Conservation (phyloP, 495 filamentous ascomycete genomes). For the Podospora pseudopauciseta region DNA sequence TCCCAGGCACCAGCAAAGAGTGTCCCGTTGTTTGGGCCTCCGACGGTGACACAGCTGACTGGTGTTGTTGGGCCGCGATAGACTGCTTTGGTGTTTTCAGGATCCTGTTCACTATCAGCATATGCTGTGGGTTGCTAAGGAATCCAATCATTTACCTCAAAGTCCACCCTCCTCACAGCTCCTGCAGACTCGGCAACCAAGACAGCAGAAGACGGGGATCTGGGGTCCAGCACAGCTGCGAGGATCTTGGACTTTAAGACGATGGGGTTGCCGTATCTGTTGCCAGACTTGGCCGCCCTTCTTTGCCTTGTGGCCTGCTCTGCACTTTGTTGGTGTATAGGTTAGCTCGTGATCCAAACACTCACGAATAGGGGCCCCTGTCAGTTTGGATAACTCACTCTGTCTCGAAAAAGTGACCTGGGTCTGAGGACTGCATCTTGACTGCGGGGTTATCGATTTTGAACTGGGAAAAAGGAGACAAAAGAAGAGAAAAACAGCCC, state of each 20-base stretch:
- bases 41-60: conserved; percentile 70
- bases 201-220: conserved; percentile 52
- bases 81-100: conserved; percentile 38
- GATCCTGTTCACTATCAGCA: conserved; percentile 20
- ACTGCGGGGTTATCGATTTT: background rate
- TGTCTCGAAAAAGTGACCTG: conserved; percentile 80
- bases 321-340: conserved; percentile 47
- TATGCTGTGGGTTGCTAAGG: background rate
- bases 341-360: background rate
- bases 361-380: background rate
- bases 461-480: background rate
- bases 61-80: conserved; percentile 77
- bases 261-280: conserved; percentile 79
- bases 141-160: conserved; percentile 62
- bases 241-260: conserved; percentile 79
- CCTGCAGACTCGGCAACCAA: conserved; percentile 83
- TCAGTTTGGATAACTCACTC: conserved; percentile 48
- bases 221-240: conserved; percentile 66
- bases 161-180: conserved; percentile 62
- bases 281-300: conserved; percentile 74
- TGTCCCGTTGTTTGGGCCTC: conserved; percentile 47
- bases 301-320: conserved; percentile 68
- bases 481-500: background rate
- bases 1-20: conserved; percentile 93
- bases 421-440: conserved; percentile 37